phyloP scores from a whole-genome alignment of 805 yeast species.

The Maudiozyma barnettii region DNA sequence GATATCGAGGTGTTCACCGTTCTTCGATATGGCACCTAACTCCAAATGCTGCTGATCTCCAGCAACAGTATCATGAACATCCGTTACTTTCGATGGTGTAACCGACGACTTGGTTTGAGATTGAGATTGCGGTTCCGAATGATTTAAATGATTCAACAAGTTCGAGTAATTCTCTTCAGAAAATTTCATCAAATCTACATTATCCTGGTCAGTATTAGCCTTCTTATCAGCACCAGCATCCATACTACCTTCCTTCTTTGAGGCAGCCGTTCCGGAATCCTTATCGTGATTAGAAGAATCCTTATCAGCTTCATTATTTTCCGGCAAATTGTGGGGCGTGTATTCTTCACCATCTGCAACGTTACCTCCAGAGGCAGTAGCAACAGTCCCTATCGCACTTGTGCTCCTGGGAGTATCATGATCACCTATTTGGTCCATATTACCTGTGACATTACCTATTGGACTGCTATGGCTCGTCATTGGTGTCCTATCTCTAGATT shows the following conservation, averaged over 20 bases:
- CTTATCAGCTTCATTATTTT: too few species aligned
- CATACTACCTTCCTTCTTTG: not conserved
- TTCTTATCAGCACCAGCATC: not conserved
- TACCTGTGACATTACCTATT: not conserved
- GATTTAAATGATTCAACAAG: constrained; percentile 16
- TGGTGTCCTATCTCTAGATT: not conserved
- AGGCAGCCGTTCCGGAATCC: too few species aligned
- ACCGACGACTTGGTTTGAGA: not conserved
- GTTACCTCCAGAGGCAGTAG: not conserved
- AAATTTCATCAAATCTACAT: constrained; percentile 15
- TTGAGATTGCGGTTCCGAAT: not conserved
- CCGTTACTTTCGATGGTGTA: too few species aligned
- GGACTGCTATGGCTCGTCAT: not conserved
- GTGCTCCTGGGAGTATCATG: not conserved
- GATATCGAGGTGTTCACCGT: constrained; percentile 20
- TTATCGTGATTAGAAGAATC: too few species aligned
- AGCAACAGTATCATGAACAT: not conserved
- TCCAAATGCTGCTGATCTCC: too few species aligned
- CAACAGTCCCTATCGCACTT: not conserved
- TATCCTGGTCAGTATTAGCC: not conserved
- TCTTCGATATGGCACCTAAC: not conserved
- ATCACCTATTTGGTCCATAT: not conserved
- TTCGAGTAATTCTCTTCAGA: constrained; percentile 19
- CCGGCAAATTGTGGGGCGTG: too few species aligned
- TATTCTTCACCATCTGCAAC: too few species aligned